Evolutionary conservation across 345 rosid species (phyloP), one percentile per base, ranked within the genome.

Genomic region (Ailanthus altissimus): DNA sequence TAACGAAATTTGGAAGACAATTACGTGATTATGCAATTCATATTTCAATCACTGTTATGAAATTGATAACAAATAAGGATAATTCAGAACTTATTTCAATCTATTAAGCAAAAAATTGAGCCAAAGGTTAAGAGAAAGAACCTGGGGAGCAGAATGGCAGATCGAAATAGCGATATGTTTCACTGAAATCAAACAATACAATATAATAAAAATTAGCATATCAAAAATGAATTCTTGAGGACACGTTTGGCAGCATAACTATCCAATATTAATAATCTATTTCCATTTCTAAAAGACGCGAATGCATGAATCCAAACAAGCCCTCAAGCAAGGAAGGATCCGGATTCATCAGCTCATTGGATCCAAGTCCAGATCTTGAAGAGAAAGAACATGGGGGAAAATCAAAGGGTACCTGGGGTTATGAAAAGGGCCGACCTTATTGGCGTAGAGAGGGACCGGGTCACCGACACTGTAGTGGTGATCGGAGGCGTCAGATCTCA

Each of bases 151-250:
- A 92, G 84, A 89, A 92, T 8, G 93, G 98, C 15, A 93, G 91
- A 83, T 93, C 93, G 40, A 90, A 93, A 74, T 91, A 91, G 53
- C 94, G 91, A 84, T 91, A 93, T 9, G 98, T 93, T 86, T 93
- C 92, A 79, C 98, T 93, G 91, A 23, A 74, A 84, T 47, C 80
- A 82, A 14, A 70, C 32, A 73, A 74, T 23, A 38, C 0, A 51
- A 66, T 50, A 78, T 21, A 73, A 12, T 13, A 6, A 59, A 45
- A 56, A 8, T 9, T 0, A 58, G 8, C 42, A 23, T 40, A 21
- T 36, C 28, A 38, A 63, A 9, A 62, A 62, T 36, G 47, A 21
- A 21, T 38, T 63, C 11, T 47, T 1, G 10, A 68, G 16, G 43
- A 43, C 25, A 28, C 32, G 59, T 70, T 18, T 28, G 10, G 13